These are phyloP conservation scores for Acacia melanoxylon DNA, from an alignment of 306 rosid genomes.

Conservation along the genomic window DNA sequence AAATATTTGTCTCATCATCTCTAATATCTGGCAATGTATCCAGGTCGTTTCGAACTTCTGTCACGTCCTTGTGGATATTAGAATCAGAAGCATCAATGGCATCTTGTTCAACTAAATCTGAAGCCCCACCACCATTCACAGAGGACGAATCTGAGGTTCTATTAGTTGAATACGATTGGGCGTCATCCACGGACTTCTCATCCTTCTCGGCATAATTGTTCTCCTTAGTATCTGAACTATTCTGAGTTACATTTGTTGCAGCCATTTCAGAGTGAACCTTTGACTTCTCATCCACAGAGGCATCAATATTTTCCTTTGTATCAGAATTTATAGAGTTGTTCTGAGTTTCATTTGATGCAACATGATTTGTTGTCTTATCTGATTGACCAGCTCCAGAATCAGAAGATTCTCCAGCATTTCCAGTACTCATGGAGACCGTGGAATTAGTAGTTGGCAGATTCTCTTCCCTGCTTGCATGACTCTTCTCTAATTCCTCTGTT, in stretches of 20 bases:
- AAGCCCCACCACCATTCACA: conserved; percentile 38
- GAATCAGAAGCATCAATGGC: conserved; percentile 69
- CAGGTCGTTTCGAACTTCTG: conserved; percentile 60
- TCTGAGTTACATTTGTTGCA: conserved; percentile 24
- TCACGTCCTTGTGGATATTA: conserved; percentile 41
- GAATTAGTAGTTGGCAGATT: conserved; percentile 37
- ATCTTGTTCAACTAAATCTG: conserved; percentile 54
- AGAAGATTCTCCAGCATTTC: conserved; percentile 40
- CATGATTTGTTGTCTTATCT: conserved; percentile 29
- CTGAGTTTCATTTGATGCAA: conserved; percentile 41
- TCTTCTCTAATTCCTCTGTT: conserved; percentile 36
- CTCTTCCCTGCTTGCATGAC: conserved; percentile 33
- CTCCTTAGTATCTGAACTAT: conserved; percentile 35
- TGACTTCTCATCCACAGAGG: conserved; percentile 42
- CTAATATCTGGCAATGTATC: conserved; percentile 66
- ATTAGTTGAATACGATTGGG: conserved; percentile 34
- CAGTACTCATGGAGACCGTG: conserved; percentile 30
- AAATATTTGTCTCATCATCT: conserved; percentile 49
- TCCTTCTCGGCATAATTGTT: conserved; percentile 31
- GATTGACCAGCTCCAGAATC: conserved; percentile 31
- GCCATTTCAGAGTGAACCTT: conserved; percentile 31
- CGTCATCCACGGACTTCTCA: conserved; percentile 39
- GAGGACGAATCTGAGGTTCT: conserved; percentile 40
- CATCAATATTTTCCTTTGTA: conserved; percentile 43
- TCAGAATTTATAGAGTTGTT: conserved; percentile 24